These are phyloP conservation scores for Salix viminalis DNA, from an alignment of 345 rosid species.

Conservation along the genomic window DNA sequence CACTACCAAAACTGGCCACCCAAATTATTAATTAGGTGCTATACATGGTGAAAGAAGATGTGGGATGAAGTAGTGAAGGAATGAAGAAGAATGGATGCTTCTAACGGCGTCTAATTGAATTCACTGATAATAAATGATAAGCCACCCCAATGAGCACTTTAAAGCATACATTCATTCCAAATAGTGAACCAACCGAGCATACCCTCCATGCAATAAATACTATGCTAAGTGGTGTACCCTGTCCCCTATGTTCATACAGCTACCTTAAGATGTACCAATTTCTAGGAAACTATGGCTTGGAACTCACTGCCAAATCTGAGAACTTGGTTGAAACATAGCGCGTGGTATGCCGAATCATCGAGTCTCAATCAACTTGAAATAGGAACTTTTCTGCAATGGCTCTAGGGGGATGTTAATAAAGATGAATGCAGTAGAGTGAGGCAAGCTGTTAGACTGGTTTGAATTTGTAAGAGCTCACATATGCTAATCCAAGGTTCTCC, in stretches of 20 bases:
- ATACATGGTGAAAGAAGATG: not conserved
- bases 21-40: not conserved
- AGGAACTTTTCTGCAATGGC: not conserved
- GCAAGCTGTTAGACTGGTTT: too few species aligned
- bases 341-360: not conserved
- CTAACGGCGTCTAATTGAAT: not conserved
- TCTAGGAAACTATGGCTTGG: not conserved
- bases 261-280: not conserved
- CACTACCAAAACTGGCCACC: not conserved
- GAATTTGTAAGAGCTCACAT: too few species aligned
- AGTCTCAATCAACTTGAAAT: not conserved
- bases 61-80: not conserved
- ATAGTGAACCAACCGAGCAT: not conserved
- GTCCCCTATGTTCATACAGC: not conserved
- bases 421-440: too few species aligned
- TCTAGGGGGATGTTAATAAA: too few species aligned
- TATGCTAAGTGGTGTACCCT: not conserved
- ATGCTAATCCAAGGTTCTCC: too few species aligned
- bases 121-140: not conserved
- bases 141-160: not conserved
- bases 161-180: not conserved
- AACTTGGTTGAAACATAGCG: not conserved
- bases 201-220: not conserved
- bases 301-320: not conserved
- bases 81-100: not conserved